Base-by-base conservation (phyloP, 2,329 filamentous ascomycete species). In the Ampelomyces quisqualis region DNA sequence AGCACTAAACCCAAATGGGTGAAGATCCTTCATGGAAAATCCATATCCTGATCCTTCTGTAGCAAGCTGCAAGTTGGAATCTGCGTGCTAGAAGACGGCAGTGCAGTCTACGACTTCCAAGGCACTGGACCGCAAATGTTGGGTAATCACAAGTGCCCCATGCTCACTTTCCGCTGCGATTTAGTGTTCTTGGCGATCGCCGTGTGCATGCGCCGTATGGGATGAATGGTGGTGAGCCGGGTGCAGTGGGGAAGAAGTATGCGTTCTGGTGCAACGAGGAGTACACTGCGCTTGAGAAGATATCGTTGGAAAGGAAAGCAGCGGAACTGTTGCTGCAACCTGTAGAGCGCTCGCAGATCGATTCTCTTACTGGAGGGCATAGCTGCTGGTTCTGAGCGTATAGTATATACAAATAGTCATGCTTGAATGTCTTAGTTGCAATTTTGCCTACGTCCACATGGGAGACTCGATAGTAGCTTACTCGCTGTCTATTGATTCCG, bases 161-260 rank as follows among this genome's bases (percentile, higher is more conserved):
- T 48, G 65, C 65, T 3, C 49, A 61, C 0, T 46, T 58, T 2
- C 60, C 59, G 7, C 10, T 70, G 10, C 58, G 62, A 44, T 65
- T 60, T 2, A 62, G 60, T 17, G 66, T 73, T 20, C 50, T 72
- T 9, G 69, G 60, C 9, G 69, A 71, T 10, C 50, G 68, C 1
- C 50, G 69, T 1, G 64, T 67, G 2, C 62, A 62, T 33, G 43
- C 49, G 3, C 66, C 68, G 0, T 70, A 65, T 15, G 68, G 68
- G 3, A 62, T 69, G 60, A 49, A 49, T 2, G 67, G 66, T 2
- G 66, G 69, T 2, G 34, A 49, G 3, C 39, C 55, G 1, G 65
- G 56, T 0, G 35, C 37, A 29, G 51, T 42, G 11, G 67, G 62
- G 1, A 34, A 47, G 26, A 68, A 69, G 11, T 58, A 51, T 15